Conservation (phyloP, 805 yeast genomes). For the Helenozyma rhizophorensis region DNA sequence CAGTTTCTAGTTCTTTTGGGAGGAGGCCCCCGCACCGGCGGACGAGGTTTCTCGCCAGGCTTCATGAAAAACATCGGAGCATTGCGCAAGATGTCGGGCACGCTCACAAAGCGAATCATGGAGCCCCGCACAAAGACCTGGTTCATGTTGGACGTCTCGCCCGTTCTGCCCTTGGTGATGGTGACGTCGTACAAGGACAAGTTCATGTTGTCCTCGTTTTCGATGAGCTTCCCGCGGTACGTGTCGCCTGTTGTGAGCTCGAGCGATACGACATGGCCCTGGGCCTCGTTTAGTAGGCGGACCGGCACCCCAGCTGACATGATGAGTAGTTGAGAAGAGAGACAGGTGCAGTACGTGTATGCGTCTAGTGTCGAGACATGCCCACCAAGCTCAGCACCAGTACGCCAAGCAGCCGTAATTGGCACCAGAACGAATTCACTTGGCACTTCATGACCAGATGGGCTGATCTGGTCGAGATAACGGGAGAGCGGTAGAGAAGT, state of each 20-base stretch:
- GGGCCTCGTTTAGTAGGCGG: constrained; percentile 79
- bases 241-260: constrained; percentile 84
- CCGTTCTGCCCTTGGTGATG: constrained; percentile 63
- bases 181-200: constrained; percentile 79
- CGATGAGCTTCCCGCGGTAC: constrained; percentile 81
- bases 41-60: constrained; percentile 57
- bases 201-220: constrained; percentile 93
- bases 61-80: constrained; percentile 82
- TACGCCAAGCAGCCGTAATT: too few relatives aligned
- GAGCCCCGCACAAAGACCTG: constrained; percentile 91
- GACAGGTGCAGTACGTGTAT: too few relatives aligned
- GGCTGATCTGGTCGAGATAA: too few relatives aligned
- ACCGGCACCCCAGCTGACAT: constrained; percentile 80
- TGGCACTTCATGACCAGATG: too few relatives aligned
- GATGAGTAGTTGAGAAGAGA: too few relatives aligned
- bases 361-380: too few relatives aligned
- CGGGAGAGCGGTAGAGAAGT: too few relatives aligned
- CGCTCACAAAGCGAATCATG: constrained; percentile 73
- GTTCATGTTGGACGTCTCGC: constrained; percentile 69
- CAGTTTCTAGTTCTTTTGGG: constrained; percentile 30
- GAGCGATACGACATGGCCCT: constrained; percentile 80
- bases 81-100: constrained; percentile 83
- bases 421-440: too few relatives aligned
- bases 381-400: too few relatives aligned
- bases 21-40: constrained; percentile 64